Conservation (phyloP, 805 yeast species). For the Wickerhamiella kurtzmanii region DNA sequence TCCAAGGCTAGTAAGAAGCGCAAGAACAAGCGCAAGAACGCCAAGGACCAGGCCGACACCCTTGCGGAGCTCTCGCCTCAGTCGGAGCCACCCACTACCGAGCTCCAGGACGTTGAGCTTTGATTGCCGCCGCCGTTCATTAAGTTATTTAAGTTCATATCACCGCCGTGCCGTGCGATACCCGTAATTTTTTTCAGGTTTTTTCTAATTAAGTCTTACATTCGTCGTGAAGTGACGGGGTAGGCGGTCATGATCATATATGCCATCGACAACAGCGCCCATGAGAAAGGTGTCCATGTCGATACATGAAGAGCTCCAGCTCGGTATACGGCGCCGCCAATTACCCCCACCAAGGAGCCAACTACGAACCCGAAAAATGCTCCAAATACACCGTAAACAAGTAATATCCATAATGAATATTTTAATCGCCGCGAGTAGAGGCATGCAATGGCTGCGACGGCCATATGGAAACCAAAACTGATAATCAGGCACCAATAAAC, state of each 20-base stretch:
- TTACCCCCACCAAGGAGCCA: slow-evolving; percentile 67
- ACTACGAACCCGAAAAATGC: slow-evolving; percentile 40
- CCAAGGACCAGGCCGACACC: neutral
- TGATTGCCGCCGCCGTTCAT: neutral
- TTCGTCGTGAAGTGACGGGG: slow-evolving; percentile 34
- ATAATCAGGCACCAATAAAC: slow-evolving; percentile 67
- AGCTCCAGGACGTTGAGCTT: neutral
- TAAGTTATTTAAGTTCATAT: neutral
- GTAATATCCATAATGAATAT: slow-evolving; percentile 30
- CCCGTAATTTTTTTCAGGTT: neutral
- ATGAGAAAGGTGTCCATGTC: slow-evolving; percentile 87
- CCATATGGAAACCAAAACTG: slow-evolving; percentile 45
- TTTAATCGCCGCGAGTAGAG: slow-evolving; percentile 34
- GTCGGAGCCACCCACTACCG: neutral
- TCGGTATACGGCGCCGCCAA: slow-evolving; percentile 60
- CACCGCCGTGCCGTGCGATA: neutral
- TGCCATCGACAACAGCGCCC: slow-evolving; percentile 56
- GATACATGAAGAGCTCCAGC: slow-evolving; percentile 80
- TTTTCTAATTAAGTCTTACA: slow-evolving; percentile 4
- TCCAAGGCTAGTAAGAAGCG: slow-evolving; percentile 7
- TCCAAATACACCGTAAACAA: slow-evolving; percentile 28
- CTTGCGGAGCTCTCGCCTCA: neutral
- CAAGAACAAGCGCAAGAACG: slow-evolving; percentile 8
- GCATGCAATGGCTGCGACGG: slow-evolving; percentile 53
- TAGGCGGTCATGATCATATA: slow-evolving; percentile 57